Percentiles rank a stretch among this genome's conserved stretches.
Conservation (phyloP, 129 eudicot species). For the Tagetes erecta region DNA sequence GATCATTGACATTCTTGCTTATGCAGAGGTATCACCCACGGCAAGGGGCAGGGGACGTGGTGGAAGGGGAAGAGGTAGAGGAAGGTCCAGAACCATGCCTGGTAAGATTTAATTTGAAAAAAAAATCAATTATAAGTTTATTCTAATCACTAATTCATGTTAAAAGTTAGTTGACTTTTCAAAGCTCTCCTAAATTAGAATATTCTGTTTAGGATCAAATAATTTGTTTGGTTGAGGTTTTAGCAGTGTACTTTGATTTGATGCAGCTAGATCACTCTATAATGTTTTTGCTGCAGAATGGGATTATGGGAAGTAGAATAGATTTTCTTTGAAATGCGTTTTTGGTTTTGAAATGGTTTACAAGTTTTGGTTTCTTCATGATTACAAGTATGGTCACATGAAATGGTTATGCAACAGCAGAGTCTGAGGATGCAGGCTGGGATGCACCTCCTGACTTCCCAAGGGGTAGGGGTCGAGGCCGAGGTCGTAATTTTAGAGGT, state of each 20-base stretch:
- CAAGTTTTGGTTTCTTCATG: background rate
- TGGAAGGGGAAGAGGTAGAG: slow-evolving; percentile 79
- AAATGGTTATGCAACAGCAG: slow-evolving; percentile 52
- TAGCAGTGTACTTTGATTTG: background rate
- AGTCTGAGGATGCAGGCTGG: slow-evolving; percentile 80
- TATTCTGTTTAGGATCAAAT: background rate
- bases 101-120: slow-evolving; percentile 33
- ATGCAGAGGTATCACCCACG: slow-evolving; percentile 71
- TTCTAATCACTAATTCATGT: background rate
- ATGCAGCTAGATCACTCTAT: background rate
- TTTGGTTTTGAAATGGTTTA: background rate
- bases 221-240: background rate
- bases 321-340: background rate
- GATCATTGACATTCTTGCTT: slow-evolving; percentile 14
- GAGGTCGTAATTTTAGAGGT: slow-evolving; percentile 64
- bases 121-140: background rate
- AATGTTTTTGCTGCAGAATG: background rate
- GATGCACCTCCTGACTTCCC: slow-evolving; percentile 60
- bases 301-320: too few species aligned
- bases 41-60: slow-evolving; percentile 81
- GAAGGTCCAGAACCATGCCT: slow-evolving; percentile 49
- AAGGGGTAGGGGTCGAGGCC: slow-evolving; percentile 81
- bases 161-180: background rate
- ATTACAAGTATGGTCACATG: background rate
- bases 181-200: background rate